Base-by-base conservation (phyloP, 345 rosid genomes). In the Boechera stricta region DNA sequence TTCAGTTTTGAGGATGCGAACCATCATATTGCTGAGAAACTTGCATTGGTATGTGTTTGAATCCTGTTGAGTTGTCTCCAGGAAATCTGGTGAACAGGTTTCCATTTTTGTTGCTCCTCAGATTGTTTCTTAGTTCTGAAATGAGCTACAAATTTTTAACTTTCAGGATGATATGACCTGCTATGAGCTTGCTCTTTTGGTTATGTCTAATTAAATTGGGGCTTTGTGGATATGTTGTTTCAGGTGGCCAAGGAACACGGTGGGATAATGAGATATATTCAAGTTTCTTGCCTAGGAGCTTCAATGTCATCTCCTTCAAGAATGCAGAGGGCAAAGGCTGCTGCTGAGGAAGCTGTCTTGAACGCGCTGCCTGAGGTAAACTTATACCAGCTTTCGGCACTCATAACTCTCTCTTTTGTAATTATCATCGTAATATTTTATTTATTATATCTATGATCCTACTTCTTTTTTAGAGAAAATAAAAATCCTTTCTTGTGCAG, bases 231-330 rank as follows among this genome's bases (percentile, higher is more conserved):
- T 75, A 52, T 64, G 66, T 72, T 79, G 51, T 39, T 81, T 80
- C 85, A 93, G 97, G 89, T 96, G 64, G 93, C 99, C 9, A 88
- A 89, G 80, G 97, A 96, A 81, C 99, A 96, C 77, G 99, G 98
- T 68, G 99, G 99, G 65, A 91, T 96, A 74, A 86, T 88, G 91
- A 88, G 97, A 83, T 96, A 79, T 83, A 89, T 96, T 82, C 99
- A 96, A 79, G 88, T 96, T 80, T 96, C 99, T 69, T 91, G 96
- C 79, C 83, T 96, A 33, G 99, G 99, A 58, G 88, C 99, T 33
- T 91, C 98, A 48, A 10, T 72, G 49, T 86, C 92, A 73, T 96
- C 99, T 48, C 88, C 94, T 64, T 96, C 98, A 74, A 87, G 87
- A 82, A 49, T 88, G 80, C 87, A 79, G 58, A 89, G 85, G 76